Evolutionary conservation across 2,329 filamentous ascomycete genomes (phyloP).

Genomic region (Setomelanomma holmii): DNA sequence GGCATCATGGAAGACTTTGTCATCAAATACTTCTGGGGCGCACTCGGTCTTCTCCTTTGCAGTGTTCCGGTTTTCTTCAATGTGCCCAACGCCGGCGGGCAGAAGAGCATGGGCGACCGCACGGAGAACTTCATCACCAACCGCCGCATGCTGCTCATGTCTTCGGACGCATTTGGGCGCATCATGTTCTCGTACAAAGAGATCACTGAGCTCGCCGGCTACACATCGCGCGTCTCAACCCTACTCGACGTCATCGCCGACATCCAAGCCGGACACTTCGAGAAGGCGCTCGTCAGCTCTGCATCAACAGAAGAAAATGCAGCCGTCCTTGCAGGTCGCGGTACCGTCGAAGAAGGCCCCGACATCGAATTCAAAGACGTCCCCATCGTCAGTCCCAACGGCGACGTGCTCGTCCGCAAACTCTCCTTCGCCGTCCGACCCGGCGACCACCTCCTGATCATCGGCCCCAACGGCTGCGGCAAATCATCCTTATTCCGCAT

Average conservation of each 20-base stretch:
- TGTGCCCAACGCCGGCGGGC: slow-evolving; percentile 70
- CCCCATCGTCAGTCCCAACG: slow-evolving; percentile 95
- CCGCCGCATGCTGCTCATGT: slow-evolving; percentile 86
- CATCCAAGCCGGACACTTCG: slow-evolving; percentile 85
- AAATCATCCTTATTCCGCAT: slow-evolving; percentile 97
- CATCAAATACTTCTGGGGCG: slow-evolving; percentile 99
- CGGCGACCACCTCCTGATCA: slow-evolving; percentile 90
- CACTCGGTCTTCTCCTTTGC: slow-evolving; percentile 87
- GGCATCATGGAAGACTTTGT: slow-evolving; percentile 99
- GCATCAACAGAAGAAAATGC: slow-evolving; percentile 83
- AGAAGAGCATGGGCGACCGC: slow-evolving; percentile 70
- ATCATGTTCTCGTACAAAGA: slow-evolving; percentile 67
- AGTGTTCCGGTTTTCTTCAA: slow-evolving; percentile 96
- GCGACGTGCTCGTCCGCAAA: slow-evolving; percentile 85
- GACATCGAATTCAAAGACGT: slow-evolving; percentile 88
- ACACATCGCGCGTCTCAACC: slow-evolving; percentile 89
- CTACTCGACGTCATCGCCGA: slow-evolving; percentile 95
- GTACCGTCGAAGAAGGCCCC: slow-evolving; percentile 79
- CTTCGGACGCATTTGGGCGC: slow-evolving; percentile 73
- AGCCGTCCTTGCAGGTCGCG: slow-evolving; percentile 80
- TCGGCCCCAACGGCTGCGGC: slow-evolving; percentile 95
- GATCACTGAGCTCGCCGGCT: slow-evolving; percentile 92
- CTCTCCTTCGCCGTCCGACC: slow-evolving; percentile 86
- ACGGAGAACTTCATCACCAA: slow-evolving; percentile 89
- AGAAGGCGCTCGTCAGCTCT: slow-evolving; percentile 95